Conservation (phyloP, 1,284 basidiomycete species). For the Neolentinus lepideus region DNA sequence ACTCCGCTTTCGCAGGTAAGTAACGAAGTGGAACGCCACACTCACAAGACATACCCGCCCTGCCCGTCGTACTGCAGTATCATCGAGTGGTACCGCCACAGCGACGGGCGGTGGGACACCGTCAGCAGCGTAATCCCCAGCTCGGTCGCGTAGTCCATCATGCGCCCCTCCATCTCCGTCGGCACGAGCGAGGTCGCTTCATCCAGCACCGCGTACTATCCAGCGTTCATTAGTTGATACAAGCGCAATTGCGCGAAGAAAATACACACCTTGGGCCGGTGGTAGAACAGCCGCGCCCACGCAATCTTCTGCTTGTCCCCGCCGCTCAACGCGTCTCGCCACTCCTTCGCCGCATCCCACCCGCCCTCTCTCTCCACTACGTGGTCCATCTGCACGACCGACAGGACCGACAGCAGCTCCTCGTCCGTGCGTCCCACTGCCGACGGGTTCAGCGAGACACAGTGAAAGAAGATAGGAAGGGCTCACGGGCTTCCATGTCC, state of each 20-base stretch:
- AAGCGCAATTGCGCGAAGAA: not conserved
- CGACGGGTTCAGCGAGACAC: conserved; percentile 1
- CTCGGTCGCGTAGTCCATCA: conserved; percentile 92
- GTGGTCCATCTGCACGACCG: conserved; percentile 79
- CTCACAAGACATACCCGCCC: conserved; percentile 81
- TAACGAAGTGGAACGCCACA: conserved; percentile 17
- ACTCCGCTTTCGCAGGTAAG: not conserved
- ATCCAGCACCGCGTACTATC: conserved; percentile 90
- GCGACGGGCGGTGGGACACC: conserved; percentile 85
- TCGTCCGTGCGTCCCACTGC: conserved; percentile 68
- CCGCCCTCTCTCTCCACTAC: conserved; percentile 96
- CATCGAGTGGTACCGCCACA: conserved; percentile 94
- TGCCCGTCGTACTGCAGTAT: conserved; percentile 88
- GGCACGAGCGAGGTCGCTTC: conserved; percentile 96
- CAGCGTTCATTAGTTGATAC: not conserved
- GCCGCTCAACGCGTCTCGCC: conserved; percentile 89
- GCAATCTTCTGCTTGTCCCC: conserved; percentile 91
- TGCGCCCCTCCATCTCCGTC: conserved; percentile 85
- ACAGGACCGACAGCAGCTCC: conserved; percentile 70
- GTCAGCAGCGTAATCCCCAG: conserved; percentile 88
- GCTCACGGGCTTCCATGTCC: conserved; percentile 67
- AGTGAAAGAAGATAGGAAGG: conserved; percentile 8
- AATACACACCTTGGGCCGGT: conserved; percentile 73
- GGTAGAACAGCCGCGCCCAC: conserved; percentile 96
- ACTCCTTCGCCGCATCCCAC: conserved; percentile 85